These are phyloP conservation scores for Kwoniella botswanensis DNA, from an alignment of 768 basidiomycete species.

Conservation along the genomic window DNA sequence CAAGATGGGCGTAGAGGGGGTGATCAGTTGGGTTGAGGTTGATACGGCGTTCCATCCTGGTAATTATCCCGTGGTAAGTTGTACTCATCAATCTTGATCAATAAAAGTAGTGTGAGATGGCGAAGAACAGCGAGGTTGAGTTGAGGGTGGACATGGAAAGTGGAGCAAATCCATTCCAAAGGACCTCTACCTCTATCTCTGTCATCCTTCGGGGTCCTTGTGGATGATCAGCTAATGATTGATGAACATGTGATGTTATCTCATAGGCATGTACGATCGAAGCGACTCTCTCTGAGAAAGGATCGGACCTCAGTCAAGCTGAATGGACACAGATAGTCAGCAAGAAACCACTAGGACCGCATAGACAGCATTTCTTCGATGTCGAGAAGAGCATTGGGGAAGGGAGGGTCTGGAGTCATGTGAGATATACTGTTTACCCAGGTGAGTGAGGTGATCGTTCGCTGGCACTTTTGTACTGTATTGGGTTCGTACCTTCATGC, in stretches of 20 bases:
- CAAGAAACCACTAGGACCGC: constrained; percentile 80
- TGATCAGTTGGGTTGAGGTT: constrained; percentile 76
- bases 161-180: background rate
- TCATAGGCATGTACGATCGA: constrained; percentile 40
- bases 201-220: background rate
- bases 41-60: constrained; percentile 96
- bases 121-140: background rate
- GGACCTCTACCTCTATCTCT: background rate
- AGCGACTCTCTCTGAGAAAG: constrained; percentile 28
- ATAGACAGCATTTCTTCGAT: constrained; percentile 87
- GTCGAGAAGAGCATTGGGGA: constrained; percentile 66
- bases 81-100: background rate
- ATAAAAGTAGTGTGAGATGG: background rate
- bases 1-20: constrained; percentile 74
- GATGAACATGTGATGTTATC: background rate
- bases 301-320: constrained; percentile 58
- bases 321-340: constrained; percentile 77
- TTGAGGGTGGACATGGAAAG: background rate
- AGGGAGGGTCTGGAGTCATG: constrained; percentile 72
- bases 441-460: constrained; percentile 49
- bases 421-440: constrained; percentile 86
- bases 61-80: constrained; percentile 74
- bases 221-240: background rate
- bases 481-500: too few species aligned
- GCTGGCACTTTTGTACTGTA: too few species aligned